These are phyloP conservation scores for Aspergillus puulaauensis DNA, from an alignment of 2,329 filamentous ascomycete genomes.

Conservation along the genomic window DNA sequence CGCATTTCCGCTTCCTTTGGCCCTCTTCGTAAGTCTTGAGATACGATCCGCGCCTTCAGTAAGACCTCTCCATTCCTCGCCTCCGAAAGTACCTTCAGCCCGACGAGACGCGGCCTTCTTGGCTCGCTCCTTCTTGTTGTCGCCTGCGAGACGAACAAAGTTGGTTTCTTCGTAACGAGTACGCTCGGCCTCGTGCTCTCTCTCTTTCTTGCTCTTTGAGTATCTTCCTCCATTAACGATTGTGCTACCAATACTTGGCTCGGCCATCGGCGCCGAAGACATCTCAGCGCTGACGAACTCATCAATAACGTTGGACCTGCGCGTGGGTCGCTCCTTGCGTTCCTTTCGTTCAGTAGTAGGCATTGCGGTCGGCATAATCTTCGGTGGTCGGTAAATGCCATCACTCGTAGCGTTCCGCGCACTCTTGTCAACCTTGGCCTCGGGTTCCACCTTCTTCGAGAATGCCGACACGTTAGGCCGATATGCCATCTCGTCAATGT, in stretches of 20 bases:
- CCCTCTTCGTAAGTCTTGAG: constrained; percentile 74
- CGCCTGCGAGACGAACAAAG: constrained; percentile 80
- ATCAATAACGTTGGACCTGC: constrained; percentile 81
- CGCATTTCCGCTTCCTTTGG: constrained; percentile 56
- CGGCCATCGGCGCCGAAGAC: constrained; percentile 73
- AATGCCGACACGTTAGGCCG: constrained; percentile 59
- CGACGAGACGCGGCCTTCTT: constrained; percentile 55
- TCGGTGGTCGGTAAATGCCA: constrained; percentile 84
- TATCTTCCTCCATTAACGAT: constrained; percentile 76
- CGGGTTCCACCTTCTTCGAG: constrained; percentile 40
- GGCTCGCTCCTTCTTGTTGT: constrained; percentile 81
- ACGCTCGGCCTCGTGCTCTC: constrained; percentile 74
- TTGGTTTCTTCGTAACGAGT: constrained; percentile 89
- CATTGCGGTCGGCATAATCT: constrained; percentile 83
- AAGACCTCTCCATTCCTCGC: constrained; percentile 88
- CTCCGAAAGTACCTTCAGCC: constrained; percentile 67
- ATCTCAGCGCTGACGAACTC: constrained; percentile 88
- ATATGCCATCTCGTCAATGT: constrained; percentile 61
- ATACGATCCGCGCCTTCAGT: constrained; percentile 86
- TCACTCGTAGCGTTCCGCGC: constrained; percentile 42
- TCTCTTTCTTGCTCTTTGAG: constrained; percentile 73
- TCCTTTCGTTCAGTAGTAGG: constrained; percentile 62
- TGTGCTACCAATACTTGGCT: constrained; percentile 89
- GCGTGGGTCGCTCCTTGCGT: constrained; percentile 60
- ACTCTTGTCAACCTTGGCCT: constrained; percentile 25